Evolutionary conservation across 495 filamentous ascomycete species (phyloP), one percentile per base, ranked within the genome.

Genomic region (Hyaloscypha finlandica): DNA sequence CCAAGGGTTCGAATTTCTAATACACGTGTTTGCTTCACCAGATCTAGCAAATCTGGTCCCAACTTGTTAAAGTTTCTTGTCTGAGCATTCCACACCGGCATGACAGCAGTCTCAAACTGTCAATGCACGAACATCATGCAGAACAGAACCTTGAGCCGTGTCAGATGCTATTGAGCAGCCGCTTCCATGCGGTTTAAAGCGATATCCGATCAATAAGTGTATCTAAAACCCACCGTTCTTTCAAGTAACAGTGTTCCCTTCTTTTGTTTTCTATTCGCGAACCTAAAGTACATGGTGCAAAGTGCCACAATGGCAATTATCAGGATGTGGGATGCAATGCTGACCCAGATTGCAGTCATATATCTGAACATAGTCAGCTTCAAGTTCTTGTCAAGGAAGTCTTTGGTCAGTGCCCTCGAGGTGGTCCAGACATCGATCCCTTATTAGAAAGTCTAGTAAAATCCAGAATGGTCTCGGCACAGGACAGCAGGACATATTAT

Each of bases 301-400:
- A 75, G 66, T 4, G 64, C 79, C 1, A 94, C 85, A 39, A 91
- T 79, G 0, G 55, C 76, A 60, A 92, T 88, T 68, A 92, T 88
- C 58, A 91, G 60, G 14, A 90, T 80, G 74, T 92, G 90, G 8
- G 88, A 89, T 77, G 87, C 88, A 57, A 92, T 89, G 1, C 86
- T 89, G 14, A 91, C 83, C 87, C 88, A 92, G 4, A 92, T 83
- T 2, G 90, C 90, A 0, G 89, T 92, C 32, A 81, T 73, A 73
- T 92, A 92, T 68, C 78, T 73, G 90, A 4, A 35, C n/a, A 14
- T 1, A 20, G 56, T 59, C 56, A 59, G 56, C 25, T 33, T 33
- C 3, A 20, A 48, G 9, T 19, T 16, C 42, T 16, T 48, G 42
- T 48, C 16, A 48, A 48, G 4, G 16, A 19, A 48, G 42, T 48